Conservation (phyloP, 1,139 yeast genomes). For the Oligophagozyma castellii region DNA sequence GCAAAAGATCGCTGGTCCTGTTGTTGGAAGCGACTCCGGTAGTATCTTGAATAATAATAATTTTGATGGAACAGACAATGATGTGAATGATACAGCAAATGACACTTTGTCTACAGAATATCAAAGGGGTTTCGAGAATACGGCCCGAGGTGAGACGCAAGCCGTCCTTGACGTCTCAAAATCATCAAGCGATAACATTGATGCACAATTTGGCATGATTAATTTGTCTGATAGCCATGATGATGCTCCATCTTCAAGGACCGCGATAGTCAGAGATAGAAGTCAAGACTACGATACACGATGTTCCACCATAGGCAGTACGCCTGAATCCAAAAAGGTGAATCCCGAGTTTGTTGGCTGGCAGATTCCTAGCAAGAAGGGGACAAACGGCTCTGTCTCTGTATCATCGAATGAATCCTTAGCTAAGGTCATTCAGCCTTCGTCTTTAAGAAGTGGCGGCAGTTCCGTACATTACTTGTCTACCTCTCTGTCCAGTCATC, state of each 20-base stretch:
- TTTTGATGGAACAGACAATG: neutral
- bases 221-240: too few relatives aligned
- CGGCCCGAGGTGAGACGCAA: too few relatives aligned
- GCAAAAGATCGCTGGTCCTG: constrained; percentile 1
- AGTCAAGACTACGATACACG: neutral
- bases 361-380: constrained; percentile 21
- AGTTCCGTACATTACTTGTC: constrained; percentile 21
- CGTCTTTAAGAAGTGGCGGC: constrained; percentile 21
- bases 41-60: neutral
- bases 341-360: too few relatives aligned
- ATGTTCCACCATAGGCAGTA: neutral
- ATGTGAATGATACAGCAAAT: neutral
- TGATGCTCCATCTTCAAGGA: too few relatives aligned
- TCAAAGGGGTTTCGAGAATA: too few relatives aligned
- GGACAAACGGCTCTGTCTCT: constrained; percentile 13
- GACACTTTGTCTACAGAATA: neutral
- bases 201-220: too few relatives aligned
- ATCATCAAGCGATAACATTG: neutral
- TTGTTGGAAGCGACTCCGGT: neutral
- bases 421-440: constrained; percentile 23
- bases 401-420: constrained; percentile 18
- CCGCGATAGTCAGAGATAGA: neutral
- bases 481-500: constrained; percentile 22
- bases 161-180: neutral
- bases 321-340: too few relatives aligned